These are phyloP conservation scores for Penicillium ucsense DNA, from an alignment of 495 filamentous ascomycete genomes.

Conservation along the genomic window DNA sequence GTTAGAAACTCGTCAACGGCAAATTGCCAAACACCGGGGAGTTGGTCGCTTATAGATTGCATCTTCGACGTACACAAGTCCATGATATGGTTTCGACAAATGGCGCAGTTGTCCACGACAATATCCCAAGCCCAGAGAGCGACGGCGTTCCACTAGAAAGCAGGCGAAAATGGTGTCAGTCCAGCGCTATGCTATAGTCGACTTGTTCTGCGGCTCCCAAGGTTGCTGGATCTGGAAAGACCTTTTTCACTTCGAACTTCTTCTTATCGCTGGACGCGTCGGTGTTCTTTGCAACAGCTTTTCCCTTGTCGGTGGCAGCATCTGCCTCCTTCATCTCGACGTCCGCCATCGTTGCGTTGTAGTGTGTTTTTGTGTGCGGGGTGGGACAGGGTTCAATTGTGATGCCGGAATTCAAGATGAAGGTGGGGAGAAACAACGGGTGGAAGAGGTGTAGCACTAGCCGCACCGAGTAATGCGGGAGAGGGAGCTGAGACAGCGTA, in stretches of 20 bases:
- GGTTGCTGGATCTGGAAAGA: constrained; percentile 23
- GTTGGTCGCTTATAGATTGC: too few relatives aligned
- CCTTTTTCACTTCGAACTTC: constrained; percentile 98
- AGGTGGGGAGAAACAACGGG: neutral
- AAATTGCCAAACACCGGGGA: neutral
- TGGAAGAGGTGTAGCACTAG: too few relatives aligned
- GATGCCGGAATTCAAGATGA: neutral
- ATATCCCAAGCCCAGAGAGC: constrained; percentile 99
- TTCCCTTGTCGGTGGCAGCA: constrained; percentile 44
- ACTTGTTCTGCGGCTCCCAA: constrained; percentile 4
- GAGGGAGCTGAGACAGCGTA: neutral
- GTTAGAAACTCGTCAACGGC: neutral
- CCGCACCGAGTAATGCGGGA: too few relatives aligned
- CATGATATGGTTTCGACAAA: constrained; percentile 99
- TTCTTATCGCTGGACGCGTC: constrained; percentile 66
- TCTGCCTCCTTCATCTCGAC: constrained; percentile 91
- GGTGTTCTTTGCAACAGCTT: constrained; percentile 48
- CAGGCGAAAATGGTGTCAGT: too few relatives aligned
- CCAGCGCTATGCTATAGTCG: neutral
- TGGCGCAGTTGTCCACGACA: constrained; percentile 98
- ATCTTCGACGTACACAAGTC: constrained; percentile 64
- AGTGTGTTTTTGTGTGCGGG: neutral
- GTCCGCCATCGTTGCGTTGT: constrained; percentile 62
- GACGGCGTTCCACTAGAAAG: constrained; percentile 89
- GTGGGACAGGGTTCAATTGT: neutral